A percentile compares a stretch with the other conserved stretches of the same genome.
These are phyloP conservation scores for Chamaecrista fasciculata DNA, from an alignment of 306 rosid species.

Conservation along the genomic window DNA sequence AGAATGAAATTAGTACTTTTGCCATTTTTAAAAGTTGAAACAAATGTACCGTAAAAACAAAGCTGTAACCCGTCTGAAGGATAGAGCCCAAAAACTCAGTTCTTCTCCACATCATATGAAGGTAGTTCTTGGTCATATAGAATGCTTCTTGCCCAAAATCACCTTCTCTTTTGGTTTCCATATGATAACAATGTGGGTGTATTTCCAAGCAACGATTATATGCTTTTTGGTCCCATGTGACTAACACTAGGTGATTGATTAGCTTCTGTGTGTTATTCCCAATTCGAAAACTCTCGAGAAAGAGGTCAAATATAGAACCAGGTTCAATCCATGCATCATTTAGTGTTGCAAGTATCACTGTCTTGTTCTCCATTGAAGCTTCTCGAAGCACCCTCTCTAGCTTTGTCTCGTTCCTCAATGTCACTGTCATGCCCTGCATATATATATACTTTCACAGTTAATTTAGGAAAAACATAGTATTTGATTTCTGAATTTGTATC, in stretches of 20 bases:
- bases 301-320: slow-evolving; percentile 61
- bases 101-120: slow-evolving; percentile 85
- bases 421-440: too few relatives aligned
- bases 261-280: slow-evolving; percentile 61
- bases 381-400: slow-evolving; percentile 41
- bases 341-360: slow-evolving; percentile 72
- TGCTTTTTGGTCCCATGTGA: slow-evolving; percentile 69
- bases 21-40: too few relatives aligned
- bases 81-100: slow-evolving; percentile 53
- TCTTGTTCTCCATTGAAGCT: slow-evolving; percentile 60
- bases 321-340: slow-evolving; percentile 93
- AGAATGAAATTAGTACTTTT: too few relatives aligned
- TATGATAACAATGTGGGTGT: slow-evolving; percentile 64
- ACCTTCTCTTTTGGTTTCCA: slow-evolving; percentile 39
- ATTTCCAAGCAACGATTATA: slow-evolving; percentile 56
- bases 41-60: slow-evolving; percentile 69
- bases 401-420: too few relatives aligned
- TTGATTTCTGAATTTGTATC: too few relatives aligned
- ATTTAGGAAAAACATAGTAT: too few relatives aligned
- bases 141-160: slow-evolving; percentile 63
- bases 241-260: slow-evolving; percentile 60
- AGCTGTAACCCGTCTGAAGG: too few relatives aligned
- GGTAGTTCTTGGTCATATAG: slow-evolving; percentile 62
- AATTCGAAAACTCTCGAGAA: slow-evolving; percentile 56
- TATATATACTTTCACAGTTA: too few relatives aligned